Evolutionary conservation across 2,329 filamentous ascomycete species (phyloP).

Genomic region (Madurella fahalii): DNA sequence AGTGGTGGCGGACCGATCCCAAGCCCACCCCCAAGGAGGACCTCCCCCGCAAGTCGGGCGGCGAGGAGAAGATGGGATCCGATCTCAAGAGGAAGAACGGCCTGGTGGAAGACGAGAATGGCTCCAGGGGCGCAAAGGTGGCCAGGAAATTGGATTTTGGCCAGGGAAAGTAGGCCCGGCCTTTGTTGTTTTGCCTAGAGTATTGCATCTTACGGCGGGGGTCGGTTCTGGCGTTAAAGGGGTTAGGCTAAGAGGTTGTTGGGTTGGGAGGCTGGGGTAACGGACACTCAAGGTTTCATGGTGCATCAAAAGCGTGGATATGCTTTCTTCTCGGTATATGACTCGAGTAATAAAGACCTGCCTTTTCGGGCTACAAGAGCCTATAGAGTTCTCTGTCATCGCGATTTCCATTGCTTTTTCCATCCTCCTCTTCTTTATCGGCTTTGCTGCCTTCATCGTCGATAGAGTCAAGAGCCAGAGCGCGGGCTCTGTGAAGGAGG

Average conservation of each 20-base stretch:
- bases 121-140: slow-evolving; percentile 63
- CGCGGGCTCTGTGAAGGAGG: too few relatives aligned
- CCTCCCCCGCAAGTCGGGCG: slow-evolving; percentile 70
- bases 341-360: too few relatives aligned
- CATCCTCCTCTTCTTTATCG: too few relatives aligned
- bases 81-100: slow-evolving; percentile 77
- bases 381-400: too few relatives aligned
- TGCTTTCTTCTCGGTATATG: too few relatives aligned
- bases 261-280: too few relatives aligned
- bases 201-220: neutral
- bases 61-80: slow-evolving; percentile 69
- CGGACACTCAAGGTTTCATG: too few relatives aligned
- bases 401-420: too few relatives aligned
- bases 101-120: slow-evolving; percentile 58
- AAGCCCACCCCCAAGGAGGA: slow-evolving; percentile 77
- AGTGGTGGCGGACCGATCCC: slow-evolving; percentile 82
- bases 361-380: too few relatives aligned
- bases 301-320: too few relatives aligned
- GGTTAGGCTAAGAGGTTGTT: neutral
- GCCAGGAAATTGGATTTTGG: slow-evolving; percentile 81
- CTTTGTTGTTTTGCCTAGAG: neutral
- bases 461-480: too few relatives aligned
- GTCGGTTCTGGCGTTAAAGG: neutral
- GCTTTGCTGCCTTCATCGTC: too few relatives aligned
- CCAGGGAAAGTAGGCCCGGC: slow-evolving; percentile 33